Base-by-base conservation (phyloP, 2,329 filamentous ascomycete genomes). In the Hypoxylon sp. region DNA sequence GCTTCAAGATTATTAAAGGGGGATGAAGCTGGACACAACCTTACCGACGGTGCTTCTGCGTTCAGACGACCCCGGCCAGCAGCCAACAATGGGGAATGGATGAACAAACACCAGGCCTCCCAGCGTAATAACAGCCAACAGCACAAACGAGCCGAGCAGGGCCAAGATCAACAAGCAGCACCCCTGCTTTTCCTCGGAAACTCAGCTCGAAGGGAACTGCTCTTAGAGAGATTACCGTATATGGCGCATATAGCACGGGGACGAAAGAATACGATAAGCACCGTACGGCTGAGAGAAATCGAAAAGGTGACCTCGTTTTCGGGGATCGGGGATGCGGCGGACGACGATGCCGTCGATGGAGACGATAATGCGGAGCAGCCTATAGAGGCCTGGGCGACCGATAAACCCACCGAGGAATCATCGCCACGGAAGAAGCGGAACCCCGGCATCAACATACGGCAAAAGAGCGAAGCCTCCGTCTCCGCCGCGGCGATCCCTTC, bases 151-250 rank as follows among this genome's bases (percentile, higher is more conserved):
- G 48, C 59, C 71, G 75, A 76, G 51, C 73, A 73, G 60, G 65
- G 6, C 51, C 67, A 75, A 63, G 63, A 71, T 60, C 46, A 74
- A 47, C 42, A 73, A 52, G 46, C 70, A 55, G 55, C 71, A 37
- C 84, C 85, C 0, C 79, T 87, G 1, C 81, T 90, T 14, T 87
- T 88, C 0, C 84, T 91, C 1, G 90, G 91, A 47, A 90, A 84
- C 69, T 88, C 90, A 3, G 89, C 91, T 3, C 90, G 90, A 37
- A 86, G 86, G 46, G 93, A 95, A 78, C 86, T 96, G 83, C 80
- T 98, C 0, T 87, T 98, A 24, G 93, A 98, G 71, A 90, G 94
- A 8, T 85, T 99, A 0, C 96, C 96, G 0, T 98, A 97, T 79
- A 89, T 96, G 84, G 85, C 90, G 1, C 86, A 88, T 55, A 92